Percentiles rank a stretch among this genome's conserved stretches.
These are phyloP conservation scores for Chlorella sp. DNA, from an alignment of 139 green algal genomes.

Conservation along the genomic window DNA sequence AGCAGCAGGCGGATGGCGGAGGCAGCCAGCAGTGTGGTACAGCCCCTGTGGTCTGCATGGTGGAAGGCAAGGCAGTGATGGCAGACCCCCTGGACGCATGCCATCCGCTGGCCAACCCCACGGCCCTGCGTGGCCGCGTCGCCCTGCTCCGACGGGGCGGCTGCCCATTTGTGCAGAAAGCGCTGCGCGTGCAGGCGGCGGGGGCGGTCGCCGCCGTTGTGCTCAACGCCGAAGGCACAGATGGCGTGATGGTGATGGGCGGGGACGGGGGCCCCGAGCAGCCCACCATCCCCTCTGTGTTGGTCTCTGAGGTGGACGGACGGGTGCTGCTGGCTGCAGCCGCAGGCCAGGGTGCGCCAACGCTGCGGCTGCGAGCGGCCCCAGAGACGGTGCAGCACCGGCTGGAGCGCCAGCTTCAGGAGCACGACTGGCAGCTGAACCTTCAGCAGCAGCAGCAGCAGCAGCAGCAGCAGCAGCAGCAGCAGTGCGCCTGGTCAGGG, in stretches of 20 bases:
- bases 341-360: not conserved
- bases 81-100: slow-evolving; percentile 51
- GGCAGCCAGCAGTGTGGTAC: not conserved
- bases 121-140: slow-evolving; percentile 35
- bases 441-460: not conserved
- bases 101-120: slow-evolving; percentile 1
- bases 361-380: not conserved
- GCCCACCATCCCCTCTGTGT: slow-evolving; percentile 11
- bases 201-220: slow-evolving; percentile 51
- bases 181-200: slow-evolving; percentile 25
- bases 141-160: slow-evolving; percentile 53
- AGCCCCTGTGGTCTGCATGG: not conserved
- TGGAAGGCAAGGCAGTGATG: slow-evolving; percentile 25
- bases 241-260: slow-evolving; percentile 25
- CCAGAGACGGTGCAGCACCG: not conserved
- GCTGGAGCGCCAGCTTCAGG: slow-evolving; percentile 8
- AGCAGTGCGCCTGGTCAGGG: too few species aligned
- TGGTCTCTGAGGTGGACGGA: not conserved
- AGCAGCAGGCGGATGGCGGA: not conserved
- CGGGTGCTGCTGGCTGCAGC: not conserved
- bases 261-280: not conserved
- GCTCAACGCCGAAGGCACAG: slow-evolving; percentile 33
- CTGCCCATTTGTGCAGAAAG: slow-evolving; percentile 70
- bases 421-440: slow-evolving; percentile 1
- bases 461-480: not conserved